These are phyloP conservation scores for Didymella pinodella DNA, from an alignment of 2,329 filamentous ascomycete species.

Conservation along the genomic window DNA sequence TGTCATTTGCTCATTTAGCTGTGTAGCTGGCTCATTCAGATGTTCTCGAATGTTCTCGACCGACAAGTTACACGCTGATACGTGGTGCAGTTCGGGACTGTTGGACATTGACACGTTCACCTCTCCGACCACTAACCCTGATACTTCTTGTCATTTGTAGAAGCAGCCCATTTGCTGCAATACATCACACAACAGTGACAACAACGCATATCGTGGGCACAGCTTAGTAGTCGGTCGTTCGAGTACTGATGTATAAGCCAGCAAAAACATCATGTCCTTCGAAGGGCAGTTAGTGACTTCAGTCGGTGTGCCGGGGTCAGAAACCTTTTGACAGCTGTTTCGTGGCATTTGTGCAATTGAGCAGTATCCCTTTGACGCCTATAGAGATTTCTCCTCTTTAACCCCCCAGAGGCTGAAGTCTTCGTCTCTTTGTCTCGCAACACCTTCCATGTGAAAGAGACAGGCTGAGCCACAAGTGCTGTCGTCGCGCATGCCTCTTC, in stretches of 20 bases:
- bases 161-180: background rate
- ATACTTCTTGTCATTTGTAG: background rate
- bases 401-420: background rate
- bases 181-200: background rate
- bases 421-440: background rate
- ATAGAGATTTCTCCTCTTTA: background rate
- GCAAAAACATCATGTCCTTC: background rate
- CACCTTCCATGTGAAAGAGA: background rate
- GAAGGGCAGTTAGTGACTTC: background rate
- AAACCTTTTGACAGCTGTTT: background rate
- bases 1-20: no score
- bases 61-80: background rate
- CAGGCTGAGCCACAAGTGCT: background rate
- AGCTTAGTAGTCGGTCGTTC: background rate
- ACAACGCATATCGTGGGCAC: background rate
- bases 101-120: no score
- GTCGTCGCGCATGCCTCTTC: background rate
- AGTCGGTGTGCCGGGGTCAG: background rate
- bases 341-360: background rate
- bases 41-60: background rate
- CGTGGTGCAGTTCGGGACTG: background rate
- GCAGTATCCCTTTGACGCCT: background rate
- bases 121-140: no score
- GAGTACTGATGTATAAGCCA: background rate
- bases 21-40: background rate